Evolutionary conservation across 2,329 filamentous ascomycete genomes (phyloP), one percentile per base, ranked within the genome.

Genomic region (Fusarium sambucinum): DNA sequence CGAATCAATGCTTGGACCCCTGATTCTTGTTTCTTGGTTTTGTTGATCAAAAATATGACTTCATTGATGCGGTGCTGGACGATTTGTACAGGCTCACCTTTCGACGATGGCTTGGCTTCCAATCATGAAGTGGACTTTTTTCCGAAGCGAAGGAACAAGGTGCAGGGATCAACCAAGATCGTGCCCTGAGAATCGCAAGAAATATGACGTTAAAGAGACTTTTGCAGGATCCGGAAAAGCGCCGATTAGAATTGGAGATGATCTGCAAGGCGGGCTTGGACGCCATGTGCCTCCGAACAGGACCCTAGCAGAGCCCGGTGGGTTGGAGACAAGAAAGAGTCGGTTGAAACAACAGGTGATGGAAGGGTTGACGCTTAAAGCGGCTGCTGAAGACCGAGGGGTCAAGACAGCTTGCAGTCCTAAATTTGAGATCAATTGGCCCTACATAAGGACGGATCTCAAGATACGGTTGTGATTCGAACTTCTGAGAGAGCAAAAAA

Each of bases 191-290:
- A 63, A 68, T 64, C 38, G 33, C 44, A 61, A 53, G 52, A 55
- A 44, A 41, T 40, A 72, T 71, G 72, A 73, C 68, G 59, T 63
- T 61, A 55, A 48, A 23, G 44, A 61, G 52, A 60, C 71, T 63
- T 64, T 71, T 66, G 56, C 66, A 48, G 45, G 42, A 61, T 75
- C 69, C 41, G 75, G 74, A 68, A 74, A 74, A 68, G 75, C 66
- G 74, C 62, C 72, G 74, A 75, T 77, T 66, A 56, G 60, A 74
- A 72, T 66, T 71, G 73, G 75, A 77, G 68, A 75, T 73, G 75
- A 77, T 77, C 75, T 73, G 66, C 74, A 54, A 62, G 47, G 59
- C 57, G 50, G 63, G 63, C 50, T 70, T 53, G 50, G 64, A 51
- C 55, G 58, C 65, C 54, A 71, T 63, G 59, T n/a, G 35, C n/a